These are phyloP conservation scores for Agaricus blazei DNA, from an alignment of 768 basidiomycete species.

Conservation along the genomic window DNA sequence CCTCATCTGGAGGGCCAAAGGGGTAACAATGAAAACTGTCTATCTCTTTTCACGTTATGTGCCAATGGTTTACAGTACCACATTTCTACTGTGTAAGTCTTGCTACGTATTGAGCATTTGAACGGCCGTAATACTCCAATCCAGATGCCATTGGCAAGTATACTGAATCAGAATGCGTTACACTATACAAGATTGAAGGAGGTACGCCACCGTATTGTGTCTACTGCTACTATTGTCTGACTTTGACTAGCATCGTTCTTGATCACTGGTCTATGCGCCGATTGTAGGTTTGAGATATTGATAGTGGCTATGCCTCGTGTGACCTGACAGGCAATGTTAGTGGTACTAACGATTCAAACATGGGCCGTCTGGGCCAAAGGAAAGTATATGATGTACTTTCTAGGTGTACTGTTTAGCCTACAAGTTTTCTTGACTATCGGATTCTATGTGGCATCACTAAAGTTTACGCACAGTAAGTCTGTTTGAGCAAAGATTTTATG, in stretches of 20 bases:
- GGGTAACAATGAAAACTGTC: constrained; percentile 1
- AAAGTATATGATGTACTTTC: background rate
- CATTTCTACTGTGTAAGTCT: background rate
- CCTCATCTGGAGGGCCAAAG: constrained; percentile 5
- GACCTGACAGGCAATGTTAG: background rate
- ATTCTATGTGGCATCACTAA: background rate
- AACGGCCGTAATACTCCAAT: no score
- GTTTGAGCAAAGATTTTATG: background rate
- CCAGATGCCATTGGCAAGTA: no score
- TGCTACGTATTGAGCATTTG: background rate
- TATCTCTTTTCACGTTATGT: constrained; percentile 10
- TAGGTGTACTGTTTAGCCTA: background rate
- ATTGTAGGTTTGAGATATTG: background rate
- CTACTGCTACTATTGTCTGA: no score
- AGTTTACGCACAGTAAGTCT: background rate
- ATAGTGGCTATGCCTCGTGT: background rate
- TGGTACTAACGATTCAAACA: background rate
- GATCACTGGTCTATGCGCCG: no score
- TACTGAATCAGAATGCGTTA: no score
- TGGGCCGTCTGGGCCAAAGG: background rate
- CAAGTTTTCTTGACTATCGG: no score
- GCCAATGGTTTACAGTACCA: background rate
- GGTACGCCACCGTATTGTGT: no score
- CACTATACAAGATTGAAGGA: no score
- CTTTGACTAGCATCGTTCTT: no score